phyloP scores from a whole-genome alignment of 1,284 basidiomycete species.

The Cryptococcus sp. region DNA sequence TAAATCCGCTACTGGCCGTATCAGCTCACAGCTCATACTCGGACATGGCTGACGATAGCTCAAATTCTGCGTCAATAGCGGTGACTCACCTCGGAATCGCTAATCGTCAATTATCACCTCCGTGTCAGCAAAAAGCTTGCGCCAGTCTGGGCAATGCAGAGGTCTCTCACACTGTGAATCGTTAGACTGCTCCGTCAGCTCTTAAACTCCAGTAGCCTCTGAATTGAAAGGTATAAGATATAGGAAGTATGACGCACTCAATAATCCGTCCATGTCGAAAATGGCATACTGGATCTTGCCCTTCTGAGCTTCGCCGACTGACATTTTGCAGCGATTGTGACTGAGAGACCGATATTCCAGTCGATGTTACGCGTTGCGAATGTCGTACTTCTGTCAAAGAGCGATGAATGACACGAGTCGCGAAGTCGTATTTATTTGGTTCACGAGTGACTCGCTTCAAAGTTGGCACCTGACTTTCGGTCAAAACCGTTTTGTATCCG shows the following conservation, averaged over 20 bases:
- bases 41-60: slow-evolving; percentile 1
- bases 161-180: no score
- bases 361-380: no score
- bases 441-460: no score
- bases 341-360: no score
- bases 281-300: slow-evolving; percentile 50
- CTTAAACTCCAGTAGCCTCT: no score
- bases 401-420: no score
- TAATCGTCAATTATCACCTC: neutral
- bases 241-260: slow-evolving; percentile 28
- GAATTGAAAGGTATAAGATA: no score
- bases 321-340: slow-evolving; percentile 4
- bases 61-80: neutral
- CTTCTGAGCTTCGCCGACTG: slow-evolving; percentile 6
- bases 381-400: no score
- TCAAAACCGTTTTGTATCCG: no score
- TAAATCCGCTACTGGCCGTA: slow-evolving; percentile 43
- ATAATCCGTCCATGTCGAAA: slow-evolving; percentile 54
- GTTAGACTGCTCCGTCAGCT: no score
- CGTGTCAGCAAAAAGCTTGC: neutral
- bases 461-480: no score
- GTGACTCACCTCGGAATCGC: slow-evolving; percentile 36
- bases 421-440: no score
- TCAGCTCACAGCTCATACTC: slow-evolving; percentile 5
- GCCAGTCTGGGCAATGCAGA: neutral